phyloP scores from a whole-genome alignment of 2,329 filamentous ascomycete species.

The Thyridium curvatum region DNA sequence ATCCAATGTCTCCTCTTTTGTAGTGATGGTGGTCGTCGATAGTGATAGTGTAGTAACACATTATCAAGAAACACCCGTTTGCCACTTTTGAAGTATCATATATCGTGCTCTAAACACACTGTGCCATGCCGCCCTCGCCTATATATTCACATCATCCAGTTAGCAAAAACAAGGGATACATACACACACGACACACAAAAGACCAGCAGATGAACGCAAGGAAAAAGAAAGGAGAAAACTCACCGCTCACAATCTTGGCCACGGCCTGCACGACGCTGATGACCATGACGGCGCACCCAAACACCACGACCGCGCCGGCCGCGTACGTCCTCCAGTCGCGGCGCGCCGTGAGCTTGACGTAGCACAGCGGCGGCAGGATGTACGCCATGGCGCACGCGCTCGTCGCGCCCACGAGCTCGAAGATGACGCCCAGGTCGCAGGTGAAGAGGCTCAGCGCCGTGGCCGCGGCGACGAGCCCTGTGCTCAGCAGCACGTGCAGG shows the following conservation, averaged over 20 bases:
- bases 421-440: constrained; percentile 89
- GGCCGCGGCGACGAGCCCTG: constrained; percentile 70
- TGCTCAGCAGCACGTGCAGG: constrained; percentile 82
- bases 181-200: no score
- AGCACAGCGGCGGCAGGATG: constrained; percentile 90
- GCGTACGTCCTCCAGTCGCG: constrained; percentile 64
- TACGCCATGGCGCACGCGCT: constrained; percentile 92
- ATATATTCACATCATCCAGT: not conserved
- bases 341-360: constrained; percentile 80
- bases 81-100: no score
- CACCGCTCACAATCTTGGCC: constrained; percentile 56
- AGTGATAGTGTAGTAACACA: no score
- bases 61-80: not conserved
- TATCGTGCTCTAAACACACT: constrained; percentile 1
- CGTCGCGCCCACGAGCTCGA: constrained; percentile 93
- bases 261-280: constrained; percentile 72
- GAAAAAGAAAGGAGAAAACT: constrained; percentile 11
- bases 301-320: constrained; percentile 65
- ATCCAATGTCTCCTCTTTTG: no score
- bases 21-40: no score
- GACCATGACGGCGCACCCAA: constrained; percentile 74
- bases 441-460: constrained; percentile 76
- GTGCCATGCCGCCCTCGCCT: not conserved
- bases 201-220: not conserved
- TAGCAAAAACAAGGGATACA: not conserved